These are phyloP conservation scores for Penicillium sp. DNA, from an alignment of 2,329 filamentous ascomycete genomes.

Conservation along the genomic window DNA sequence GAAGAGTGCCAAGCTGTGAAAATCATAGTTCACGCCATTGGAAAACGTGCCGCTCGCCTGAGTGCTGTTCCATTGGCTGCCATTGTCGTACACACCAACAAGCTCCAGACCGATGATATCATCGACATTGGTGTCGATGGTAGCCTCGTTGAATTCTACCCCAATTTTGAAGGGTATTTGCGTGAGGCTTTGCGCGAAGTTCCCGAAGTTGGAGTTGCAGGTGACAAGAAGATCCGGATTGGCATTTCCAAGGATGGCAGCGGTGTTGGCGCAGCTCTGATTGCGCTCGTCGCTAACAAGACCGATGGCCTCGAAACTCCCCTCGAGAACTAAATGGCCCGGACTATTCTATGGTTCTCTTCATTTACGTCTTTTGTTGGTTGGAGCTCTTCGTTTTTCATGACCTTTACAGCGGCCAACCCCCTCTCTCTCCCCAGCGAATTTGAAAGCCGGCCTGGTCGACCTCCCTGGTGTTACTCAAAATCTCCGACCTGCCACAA, in stretches of 20 bases:
- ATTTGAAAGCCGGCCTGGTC: neutral
- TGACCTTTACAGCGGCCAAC: neutral
- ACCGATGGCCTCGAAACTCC: slow-evolving; percentile 18
- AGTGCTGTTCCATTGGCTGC: slow-evolving; percentile 85
- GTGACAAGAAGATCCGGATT: slow-evolving; percentile 84
- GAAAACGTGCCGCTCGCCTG: slow-evolving; percentile 80
- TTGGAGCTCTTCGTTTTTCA: neutral
- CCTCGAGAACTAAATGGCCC: slow-evolving; percentile 10
- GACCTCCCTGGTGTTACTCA: neutral
- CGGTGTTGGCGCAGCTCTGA: slow-evolving; percentile 90
- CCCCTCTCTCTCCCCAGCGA: neutral
- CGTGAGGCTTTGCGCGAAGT: slow-evolving; percentile 75
- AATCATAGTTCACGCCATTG: slow-evolving; percentile 75
- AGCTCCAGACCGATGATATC: slow-evolving; percentile 65
- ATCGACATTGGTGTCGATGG: slow-evolving; percentile 94
- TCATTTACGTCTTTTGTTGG: neutral
- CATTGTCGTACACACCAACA: slow-evolving; percentile 75
- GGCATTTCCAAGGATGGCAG: slow-evolving; percentile 96
- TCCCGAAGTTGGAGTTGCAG: slow-evolving; percentile 70
- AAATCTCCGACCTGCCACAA: neutral
- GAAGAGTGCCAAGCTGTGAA: slow-evolving; percentile 90
- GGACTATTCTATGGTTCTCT: neutral
- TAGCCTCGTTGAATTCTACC: slow-evolving; percentile 92
- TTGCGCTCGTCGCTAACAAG: slow-evolving; percentile 78
- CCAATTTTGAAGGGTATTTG: slow-evolving; percentile 84